Base-by-base conservation (phyloP, 2,329 filamentous ascomycete species). In the Colletotrichum trifolii region DNA sequence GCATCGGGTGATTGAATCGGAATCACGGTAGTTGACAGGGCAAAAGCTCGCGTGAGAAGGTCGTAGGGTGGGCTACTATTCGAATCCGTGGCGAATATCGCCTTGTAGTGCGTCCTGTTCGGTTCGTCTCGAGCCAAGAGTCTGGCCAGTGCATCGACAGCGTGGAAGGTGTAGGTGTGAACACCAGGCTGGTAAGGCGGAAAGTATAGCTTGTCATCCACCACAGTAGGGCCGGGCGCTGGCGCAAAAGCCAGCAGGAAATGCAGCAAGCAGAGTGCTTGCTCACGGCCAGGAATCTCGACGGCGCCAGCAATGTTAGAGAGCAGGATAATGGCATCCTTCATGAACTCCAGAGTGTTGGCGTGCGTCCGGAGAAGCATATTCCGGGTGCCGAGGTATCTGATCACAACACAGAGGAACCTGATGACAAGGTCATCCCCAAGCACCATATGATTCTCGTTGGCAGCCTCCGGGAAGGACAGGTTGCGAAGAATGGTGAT, bases 341-440 rank as follows among this genome's bases (percentile, higher is more conserved):
- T 99, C 92, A 97, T 97, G 72, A 98, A 95, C 77, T 99, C 96
- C 69, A 97, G 82, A 0, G 92, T 96, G 77, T 97, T 97, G 73
- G 87, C 84, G 69, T 96, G 87, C 4, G 89, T 93, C 43, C 93
- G 89, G 46, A 98, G 81, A 36, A 98, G 85, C 85, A 95, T 92
- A 70, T 93, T 93, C 12, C 94, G 90, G 4, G 94, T 97, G 36
- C 95, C 96, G 12, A 98, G 84, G 69, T 96, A 92, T 65, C 94
- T 86, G 68, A 98, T 94, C 4, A 94, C 87, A 49, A 89, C 89
- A 63, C 93, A 93, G 8, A 97, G 81, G 72, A 97, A 93, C 70
- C 92, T 93, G 72, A 97, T 85, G 15, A 97, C 89, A 6, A 87
- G 79, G 56, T 93, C 86, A 59, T 93, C 91, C 1, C 93, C 92